Evolutionary conservation across 2,329 filamentous ascomycete genomes (phyloP).

Genomic region (Venturia pyrina): DNA sequence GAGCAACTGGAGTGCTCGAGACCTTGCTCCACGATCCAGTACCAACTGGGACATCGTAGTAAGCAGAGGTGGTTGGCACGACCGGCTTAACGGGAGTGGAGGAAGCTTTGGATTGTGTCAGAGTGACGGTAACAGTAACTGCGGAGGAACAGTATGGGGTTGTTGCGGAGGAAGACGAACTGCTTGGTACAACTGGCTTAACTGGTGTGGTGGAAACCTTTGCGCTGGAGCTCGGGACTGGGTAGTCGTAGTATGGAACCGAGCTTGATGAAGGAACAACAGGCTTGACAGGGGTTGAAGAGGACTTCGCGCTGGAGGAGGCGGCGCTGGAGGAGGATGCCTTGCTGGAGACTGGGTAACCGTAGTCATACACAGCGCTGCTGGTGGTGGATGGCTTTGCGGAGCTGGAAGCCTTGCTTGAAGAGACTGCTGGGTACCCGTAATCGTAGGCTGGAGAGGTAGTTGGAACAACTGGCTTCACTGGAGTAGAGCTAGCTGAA

Average conservation of each 20-base stretch:
- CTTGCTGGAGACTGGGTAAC: background rate
- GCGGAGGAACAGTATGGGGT: conserved; percentile 7
- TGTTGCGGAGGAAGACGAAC: background rate
- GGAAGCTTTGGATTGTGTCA: conserved; percentile 8
- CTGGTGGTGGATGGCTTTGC: conserved; percentile 4
- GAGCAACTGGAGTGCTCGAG: background rate
- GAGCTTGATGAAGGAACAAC: background rate
- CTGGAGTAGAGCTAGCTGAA: background rate
- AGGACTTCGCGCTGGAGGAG: background rate
- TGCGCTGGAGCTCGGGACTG: background rate
- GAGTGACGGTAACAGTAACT: conserved; percentile 9
- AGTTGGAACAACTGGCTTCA: too few relatives aligned
- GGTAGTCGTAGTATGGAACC: background rate
- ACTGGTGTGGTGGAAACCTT: conserved; percentile 1
- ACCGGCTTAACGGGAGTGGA: background rate
- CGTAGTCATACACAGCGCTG: background rate
- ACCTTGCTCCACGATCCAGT: background rate
- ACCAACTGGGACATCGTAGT: background rate
- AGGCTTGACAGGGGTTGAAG: background rate
- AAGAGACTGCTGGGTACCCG: background rate
- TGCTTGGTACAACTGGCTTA: background rate
- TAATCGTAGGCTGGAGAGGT: too few relatives aligned
- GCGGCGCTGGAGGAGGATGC: background rate
- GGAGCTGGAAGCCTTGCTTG: background rate
- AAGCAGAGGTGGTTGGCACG: background rate